Percentiles rank a stretch among this genome's conserved stretches.
phyloP scores from a whole-genome alignment of 805 yeast genomes.

The Priceomyces haplophilus region DNA sequence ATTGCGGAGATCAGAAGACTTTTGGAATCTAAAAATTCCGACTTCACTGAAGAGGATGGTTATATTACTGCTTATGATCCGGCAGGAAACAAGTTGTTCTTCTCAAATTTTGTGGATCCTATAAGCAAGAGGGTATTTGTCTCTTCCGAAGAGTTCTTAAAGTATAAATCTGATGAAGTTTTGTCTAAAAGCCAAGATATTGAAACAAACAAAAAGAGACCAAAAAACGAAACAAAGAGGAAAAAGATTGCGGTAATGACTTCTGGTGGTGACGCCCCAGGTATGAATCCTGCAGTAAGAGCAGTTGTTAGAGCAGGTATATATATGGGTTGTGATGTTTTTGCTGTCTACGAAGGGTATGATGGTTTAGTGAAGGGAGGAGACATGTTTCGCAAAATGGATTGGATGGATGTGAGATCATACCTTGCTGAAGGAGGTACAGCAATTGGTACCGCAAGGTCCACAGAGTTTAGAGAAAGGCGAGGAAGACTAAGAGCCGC shows the following conservation, averaged over 20 bases:
- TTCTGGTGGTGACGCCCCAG: conserved; percentile 81
- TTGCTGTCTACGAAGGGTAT: conserved; percentile 71
- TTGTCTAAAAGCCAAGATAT: conserved; percentile 10
- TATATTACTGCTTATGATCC: conserved; percentile 28
- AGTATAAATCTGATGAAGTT: conserved; percentile 20
- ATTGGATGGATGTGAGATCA: conserved; percentile 72
- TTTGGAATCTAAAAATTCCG: conserved; percentile 11
- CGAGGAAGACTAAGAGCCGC: conserved; percentile 64
- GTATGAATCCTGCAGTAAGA: conserved; percentile 75
- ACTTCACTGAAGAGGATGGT: conserved; percentile 6
- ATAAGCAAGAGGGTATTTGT: conserved; percentile 17
- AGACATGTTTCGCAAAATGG: conserved; percentile 55
- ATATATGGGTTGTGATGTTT: conserved; percentile 60
- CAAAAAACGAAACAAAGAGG: conserved; percentile 11
- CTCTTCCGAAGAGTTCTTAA: conserved; percentile 28
- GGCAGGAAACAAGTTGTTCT: conserved; percentile 28
- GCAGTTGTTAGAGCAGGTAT: conserved; percentile 72
- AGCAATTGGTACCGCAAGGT: conserved; percentile 74
- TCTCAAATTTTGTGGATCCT: conserved; percentile 23
- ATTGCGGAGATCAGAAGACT: conserved; percentile 19
- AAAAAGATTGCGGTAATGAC: conserved; percentile 73
- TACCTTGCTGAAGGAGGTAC: conserved; percentile 74
- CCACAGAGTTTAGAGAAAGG: conserved; percentile 63
- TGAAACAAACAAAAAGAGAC: conserved; percentile 5
- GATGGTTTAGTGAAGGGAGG: conserved; percentile 72